These are phyloP conservation scores for Colletotrichum magnum DNA, from an alignment of 2,329 filamentous ascomycete species.

Conservation along the genomic window DNA sequence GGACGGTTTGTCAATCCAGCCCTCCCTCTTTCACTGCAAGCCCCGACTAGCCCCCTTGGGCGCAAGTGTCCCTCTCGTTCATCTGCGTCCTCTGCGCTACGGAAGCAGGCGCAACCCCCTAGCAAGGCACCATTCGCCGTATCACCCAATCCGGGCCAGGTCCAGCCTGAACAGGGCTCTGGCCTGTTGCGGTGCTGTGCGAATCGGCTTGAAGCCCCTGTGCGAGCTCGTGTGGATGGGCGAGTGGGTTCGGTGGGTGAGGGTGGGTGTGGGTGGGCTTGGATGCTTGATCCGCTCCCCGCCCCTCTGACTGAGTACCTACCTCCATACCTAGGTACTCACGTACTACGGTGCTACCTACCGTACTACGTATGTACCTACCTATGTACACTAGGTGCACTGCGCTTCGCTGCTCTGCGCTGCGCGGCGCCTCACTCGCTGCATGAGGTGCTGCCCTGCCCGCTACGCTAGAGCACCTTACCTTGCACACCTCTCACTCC, in stretches of 20 bases:
- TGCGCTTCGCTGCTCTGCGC: slow-evolving; percentile 1
- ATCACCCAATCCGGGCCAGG: slow-evolving; percentile 19
- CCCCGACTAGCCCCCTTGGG: slow-evolving; percentile 29
- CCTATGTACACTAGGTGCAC: neutral
- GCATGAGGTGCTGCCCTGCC: too few species aligned
- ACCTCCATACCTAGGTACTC: too few species aligned
- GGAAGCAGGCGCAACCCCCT: slow-evolving; percentile 36
- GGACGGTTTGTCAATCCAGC: slow-evolving; percentile 35
- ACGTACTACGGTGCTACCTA: neutral
- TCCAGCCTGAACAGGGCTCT: slow-evolving; percentile 32
- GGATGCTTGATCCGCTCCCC: slow-evolving; percentile 7
- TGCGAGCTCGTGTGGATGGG: slow-evolving; percentile 30
- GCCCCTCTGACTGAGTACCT: neutral
- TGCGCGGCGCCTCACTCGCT: neutral
- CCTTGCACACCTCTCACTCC: too few species aligned
- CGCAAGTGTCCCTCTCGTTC: slow-evolving; percentile 39
- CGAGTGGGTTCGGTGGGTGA: slow-evolving; percentile 37
- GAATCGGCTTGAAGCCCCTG: slow-evolving; percentile 16
- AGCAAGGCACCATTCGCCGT: slow-evolving; percentile 37
- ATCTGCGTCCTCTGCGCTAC: slow-evolving; percentile 25
- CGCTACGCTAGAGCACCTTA: too few species aligned
- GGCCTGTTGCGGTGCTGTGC: slow-evolving; percentile 20
- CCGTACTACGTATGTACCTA: neutral
- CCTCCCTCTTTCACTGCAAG: slow-evolving; percentile 37
- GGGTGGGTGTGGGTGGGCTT: slow-evolving; percentile 29